Evolutionary conservation across 2,329 filamentous ascomycete genomes (phyloP).

Genomic region (Xylariaceae sp.): DNA sequence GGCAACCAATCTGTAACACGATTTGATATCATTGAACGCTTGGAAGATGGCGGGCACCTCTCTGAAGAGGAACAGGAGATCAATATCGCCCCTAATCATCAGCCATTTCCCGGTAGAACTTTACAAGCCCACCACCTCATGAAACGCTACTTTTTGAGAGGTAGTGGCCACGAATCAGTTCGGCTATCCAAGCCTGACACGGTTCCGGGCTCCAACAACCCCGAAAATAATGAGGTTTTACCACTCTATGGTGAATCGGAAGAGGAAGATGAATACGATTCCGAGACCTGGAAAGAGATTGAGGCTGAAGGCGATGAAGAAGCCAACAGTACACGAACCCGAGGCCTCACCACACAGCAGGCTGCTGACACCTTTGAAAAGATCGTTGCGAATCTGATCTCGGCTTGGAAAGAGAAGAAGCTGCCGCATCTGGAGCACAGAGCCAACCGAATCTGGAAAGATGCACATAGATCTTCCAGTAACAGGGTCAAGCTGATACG

Average conservation of each 20-base stretch:
- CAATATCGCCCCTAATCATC: slow-evolving; percentile 5
- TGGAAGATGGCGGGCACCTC: neutral
- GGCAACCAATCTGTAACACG: slow-evolving; percentile 17
- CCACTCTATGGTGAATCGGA: slow-evolving; percentile 50
- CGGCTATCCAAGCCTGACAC: slow-evolving; percentile 17
- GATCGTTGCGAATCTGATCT: slow-evolving; percentile 41
- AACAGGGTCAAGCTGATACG: slow-evolving; percentile 37
- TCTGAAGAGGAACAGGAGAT: slow-evolving; percentile 7
- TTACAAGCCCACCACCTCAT: slow-evolving; percentile 18
- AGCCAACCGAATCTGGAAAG: slow-evolving; percentile 55
- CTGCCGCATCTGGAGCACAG: slow-evolving; percentile 46
- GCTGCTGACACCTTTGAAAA: slow-evolving; percentile 46
- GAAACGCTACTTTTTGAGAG: slow-evolving; percentile 14
- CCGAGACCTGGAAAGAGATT: slow-evolving; percentile 54
- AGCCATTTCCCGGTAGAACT: slow-evolving; percentile 13
- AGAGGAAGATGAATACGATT: slow-evolving; percentile 45
- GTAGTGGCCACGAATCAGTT: slow-evolving; percentile 1
- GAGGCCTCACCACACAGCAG: slow-evolving; percentile 34
- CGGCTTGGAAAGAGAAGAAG: slow-evolving; percentile 51
- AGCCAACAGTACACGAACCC: slow-evolving; percentile 6
- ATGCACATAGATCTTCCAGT: slow-evolving; percentile 37
- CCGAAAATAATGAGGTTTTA: slow-evolving; percentile 32
- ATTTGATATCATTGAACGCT: slow-evolving; percentile 16
- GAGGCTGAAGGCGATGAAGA: slow-evolving; percentile 38
- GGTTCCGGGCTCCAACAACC: slow-evolving; percentile 18